Evolutionary conservation across 2,329 filamentous ascomycete species (phyloP).

Genomic region (Piedraia hortae): DNA sequence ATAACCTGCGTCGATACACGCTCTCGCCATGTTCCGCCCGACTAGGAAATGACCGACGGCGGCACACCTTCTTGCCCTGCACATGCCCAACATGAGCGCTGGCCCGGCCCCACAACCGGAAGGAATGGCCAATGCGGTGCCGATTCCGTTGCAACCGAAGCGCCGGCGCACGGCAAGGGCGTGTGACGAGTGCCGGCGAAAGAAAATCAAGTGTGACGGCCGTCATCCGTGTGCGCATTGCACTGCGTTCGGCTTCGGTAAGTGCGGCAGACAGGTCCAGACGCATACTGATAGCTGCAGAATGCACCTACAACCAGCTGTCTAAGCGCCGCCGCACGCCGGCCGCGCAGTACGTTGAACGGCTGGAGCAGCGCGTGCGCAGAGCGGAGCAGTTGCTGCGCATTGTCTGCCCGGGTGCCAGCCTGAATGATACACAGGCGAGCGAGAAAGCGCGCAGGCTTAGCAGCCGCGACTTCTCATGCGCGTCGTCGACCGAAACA

Average conservation of each 20-base stretch:
- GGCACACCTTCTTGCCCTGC: no score
- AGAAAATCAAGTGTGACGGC: conserved; percentile 29
- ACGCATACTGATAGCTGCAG: conserved; percentile 18
- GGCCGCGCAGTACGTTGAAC: conserved; percentile 77
- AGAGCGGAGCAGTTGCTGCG: conserved; percentile 57
- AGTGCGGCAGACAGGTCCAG: conserved; percentile 6
- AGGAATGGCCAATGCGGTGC: no score
- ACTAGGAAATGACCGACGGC: no score
- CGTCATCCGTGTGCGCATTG: conserved; percentile 51
- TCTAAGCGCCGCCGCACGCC: conserved; percentile 78
- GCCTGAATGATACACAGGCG: conserved; percentile 66
- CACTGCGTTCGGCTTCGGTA: conserved; percentile 95
- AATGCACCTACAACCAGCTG: conserved; percentile 87
- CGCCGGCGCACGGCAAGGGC: conserved; percentile 66
- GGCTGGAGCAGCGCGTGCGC: conserved; percentile 54
- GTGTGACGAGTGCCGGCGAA: conserved; percentile 62
- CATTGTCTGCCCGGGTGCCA: conserved; percentile 55
- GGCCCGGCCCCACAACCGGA: no score
- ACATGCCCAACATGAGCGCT: no score
- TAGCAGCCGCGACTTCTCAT: conserved; percentile 6
- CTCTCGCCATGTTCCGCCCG: no score
- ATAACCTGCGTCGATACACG: no score
- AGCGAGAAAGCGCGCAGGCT: conserved; percentile 2
- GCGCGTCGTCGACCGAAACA: conserved; percentile 5
- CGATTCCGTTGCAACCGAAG: no score